phyloP scores from a whole-genome alignment of 768 basidiomycete species.

The Austroboletus festivus region DNA sequence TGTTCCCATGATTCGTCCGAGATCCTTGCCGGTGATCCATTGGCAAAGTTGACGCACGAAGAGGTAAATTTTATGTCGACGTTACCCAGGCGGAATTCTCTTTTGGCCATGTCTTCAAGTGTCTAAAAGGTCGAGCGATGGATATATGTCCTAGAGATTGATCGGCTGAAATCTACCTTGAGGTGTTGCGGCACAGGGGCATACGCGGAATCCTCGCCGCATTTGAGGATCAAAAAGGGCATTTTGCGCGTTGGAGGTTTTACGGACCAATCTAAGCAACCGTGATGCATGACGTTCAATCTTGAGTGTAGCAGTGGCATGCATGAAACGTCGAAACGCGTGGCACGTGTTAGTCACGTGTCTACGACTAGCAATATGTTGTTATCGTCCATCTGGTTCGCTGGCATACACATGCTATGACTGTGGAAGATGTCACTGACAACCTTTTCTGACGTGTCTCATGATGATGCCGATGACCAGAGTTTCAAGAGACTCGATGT shows the following conservation, averaged over 20 bases:
- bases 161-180: constrained; percentile 6
- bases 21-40: constrained; percentile 21
- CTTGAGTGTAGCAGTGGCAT: too few relatives aligned
- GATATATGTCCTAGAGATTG: neutral
- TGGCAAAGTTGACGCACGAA: constrained; percentile 21
- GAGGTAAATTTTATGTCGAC: constrained; percentile 14
- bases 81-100: constrained; percentile 21
- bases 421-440: too few relatives aligned
- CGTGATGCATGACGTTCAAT: constrained; percentile 24
- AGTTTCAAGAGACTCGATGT: neutral
- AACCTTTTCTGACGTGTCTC: too few relatives aligned
- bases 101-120: constrained; percentile 13
- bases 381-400: too few relatives aligned
- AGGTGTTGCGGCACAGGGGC: constrained; percentile 14
- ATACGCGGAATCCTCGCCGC: constrained; percentile 18
- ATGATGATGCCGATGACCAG: too few relatives aligned
- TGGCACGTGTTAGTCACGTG: constrained; percentile 13
- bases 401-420: too few relatives aligned
- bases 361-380: neutral
- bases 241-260: constrained; percentile 18
- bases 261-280: constrained; percentile 26
- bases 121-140: constrained; percentile 5
- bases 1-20: too few relatives aligned
- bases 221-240: constrained; percentile 18
- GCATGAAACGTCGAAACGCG: constrained; percentile 7